Percentiles rank a stretch among this genome's conserved stretches.
Evolutionary conservation across 257 asterid genomes (phyloP).

Genomic region (Scutellaria barbata): DNA sequence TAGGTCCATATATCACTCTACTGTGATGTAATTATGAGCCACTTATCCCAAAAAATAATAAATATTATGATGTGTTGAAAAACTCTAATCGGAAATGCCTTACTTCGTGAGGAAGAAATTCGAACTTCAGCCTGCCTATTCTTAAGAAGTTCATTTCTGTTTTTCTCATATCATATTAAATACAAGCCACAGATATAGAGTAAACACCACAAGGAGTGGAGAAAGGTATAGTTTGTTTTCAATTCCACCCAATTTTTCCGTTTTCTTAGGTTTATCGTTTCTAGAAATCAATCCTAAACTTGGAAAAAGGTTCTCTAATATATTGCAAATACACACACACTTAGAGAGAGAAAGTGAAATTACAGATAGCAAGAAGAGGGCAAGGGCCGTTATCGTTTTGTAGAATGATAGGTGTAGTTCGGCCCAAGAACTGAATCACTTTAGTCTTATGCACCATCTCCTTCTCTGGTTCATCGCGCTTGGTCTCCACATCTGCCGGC

Average conservation of each 20-base stretch:
- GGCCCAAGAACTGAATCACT: constrained; percentile 78
- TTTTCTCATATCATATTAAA: constrained; percentile 16
- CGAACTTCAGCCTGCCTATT: constrained; percentile 5
- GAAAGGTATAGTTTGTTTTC: neutral
- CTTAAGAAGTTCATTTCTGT: neutral
- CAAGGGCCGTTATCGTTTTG: constrained; percentile 98
- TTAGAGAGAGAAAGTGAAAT: constrained; percentile 32
- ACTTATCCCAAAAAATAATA: constrained; percentile 20
- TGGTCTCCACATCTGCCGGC: constrained; percentile 39
- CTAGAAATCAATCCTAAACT: constrained; percentile 21
- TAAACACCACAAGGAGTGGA: constrained; percentile 7
- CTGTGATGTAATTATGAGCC: neutral
- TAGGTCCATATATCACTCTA: constrained; percentile 9
- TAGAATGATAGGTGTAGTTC: constrained; percentile 79
- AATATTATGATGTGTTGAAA: neutral
- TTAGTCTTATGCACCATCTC: constrained; percentile 75
- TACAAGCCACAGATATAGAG: constrained; percentile 12
- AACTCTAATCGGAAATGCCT: neutral
- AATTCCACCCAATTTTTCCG: constrained; percentile 23
- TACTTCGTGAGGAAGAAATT: neutral
- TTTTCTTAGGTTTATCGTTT: neutral
- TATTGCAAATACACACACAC: neutral
- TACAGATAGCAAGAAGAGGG: constrained; percentile 98
- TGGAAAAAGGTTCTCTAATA: neutral
- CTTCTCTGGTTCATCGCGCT: constrained; percentile 44